phyloP scores from a whole-genome alignment of 164 flowering plant genomes.

The Chloranthus sessilifolius region DNA sequence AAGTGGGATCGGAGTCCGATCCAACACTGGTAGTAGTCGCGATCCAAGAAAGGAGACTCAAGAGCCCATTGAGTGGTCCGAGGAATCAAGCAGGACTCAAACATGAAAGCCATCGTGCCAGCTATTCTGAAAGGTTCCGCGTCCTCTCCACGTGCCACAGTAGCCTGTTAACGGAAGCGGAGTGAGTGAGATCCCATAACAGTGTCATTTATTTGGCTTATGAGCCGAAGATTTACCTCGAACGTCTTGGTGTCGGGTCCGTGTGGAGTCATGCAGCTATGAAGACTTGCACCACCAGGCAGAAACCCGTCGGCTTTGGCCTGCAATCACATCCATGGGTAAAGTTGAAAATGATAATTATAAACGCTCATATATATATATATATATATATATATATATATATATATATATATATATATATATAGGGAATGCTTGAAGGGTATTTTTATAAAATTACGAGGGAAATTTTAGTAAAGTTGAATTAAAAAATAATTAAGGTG shows the following conservation, averaged over 20 bases:
- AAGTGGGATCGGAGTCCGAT: constrained; percentile 84
- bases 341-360: neutral
- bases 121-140: constrained; percentile 57
- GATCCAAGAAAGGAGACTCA: constrained; percentile 68
- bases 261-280: constrained; percentile 98
- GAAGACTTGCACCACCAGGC: constrained; percentile 97
- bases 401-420: no score
- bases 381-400: no score
- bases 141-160: constrained; percentile 49
- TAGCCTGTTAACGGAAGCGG: constrained; percentile 46
- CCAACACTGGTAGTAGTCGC: constrained; percentile 89
- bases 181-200: neutral
- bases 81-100: constrained; percentile 83
- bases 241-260: constrained; percentile 93
- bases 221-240: constrained; percentile 43
- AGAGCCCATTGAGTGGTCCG: constrained; percentile 82
- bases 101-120: constrained; percentile 89
- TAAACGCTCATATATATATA: neutral
- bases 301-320: constrained; percentile 92
- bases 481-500: no score
- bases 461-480: no score
- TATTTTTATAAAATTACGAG: no score
- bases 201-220: neutral
- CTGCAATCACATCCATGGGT: constrained; percentile 28
- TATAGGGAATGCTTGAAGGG: no score